phyloP scores from a whole-genome alignment of 1,284 basidiomycete species.

The Boletus subluridellus region DNA sequence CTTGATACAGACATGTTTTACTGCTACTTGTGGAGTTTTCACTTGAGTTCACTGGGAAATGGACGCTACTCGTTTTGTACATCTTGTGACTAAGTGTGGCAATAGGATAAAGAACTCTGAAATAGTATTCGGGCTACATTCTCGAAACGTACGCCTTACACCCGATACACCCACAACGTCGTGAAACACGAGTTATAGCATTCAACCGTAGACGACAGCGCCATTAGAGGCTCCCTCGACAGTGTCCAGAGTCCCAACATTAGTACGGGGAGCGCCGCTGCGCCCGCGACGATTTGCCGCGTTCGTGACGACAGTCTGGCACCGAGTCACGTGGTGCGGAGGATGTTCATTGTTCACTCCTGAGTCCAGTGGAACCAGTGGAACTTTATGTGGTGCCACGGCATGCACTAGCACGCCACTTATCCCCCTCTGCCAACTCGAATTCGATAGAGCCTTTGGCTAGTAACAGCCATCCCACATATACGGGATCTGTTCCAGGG shows the following conservation, averaged over 20 bases:
- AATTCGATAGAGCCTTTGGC: too few species aligned
- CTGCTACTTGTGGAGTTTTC: neutral
- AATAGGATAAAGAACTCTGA: neutral
- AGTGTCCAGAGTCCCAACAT: constrained; percentile 53
- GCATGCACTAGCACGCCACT: neutral
- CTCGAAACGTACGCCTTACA: constrained; percentile 2
- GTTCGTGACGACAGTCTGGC: constrained; percentile 21
- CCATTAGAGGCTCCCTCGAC: constrained; percentile 54
- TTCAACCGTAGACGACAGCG: constrained; percentile 47
- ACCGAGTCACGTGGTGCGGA: constrained; percentile 44
- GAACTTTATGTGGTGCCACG: too few species aligned
- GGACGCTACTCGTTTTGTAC: neutral
- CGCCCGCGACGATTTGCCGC: constrained; percentile 35
- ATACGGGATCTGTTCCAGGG: too few species aligned
- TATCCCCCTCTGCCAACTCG: neutral
- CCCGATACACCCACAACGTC: constrained; percentile 25
- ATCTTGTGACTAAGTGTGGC: neutral
- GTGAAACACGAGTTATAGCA: constrained; percentile 43
- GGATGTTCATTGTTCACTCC: constrained; percentile 31
- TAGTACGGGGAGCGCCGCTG: constrained; percentile 43
- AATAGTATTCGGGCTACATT: neutral
- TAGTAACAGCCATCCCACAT: too few species aligned
- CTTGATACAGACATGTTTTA: neutral
- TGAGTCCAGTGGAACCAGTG: too few species aligned
- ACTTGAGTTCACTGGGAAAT: neutral